phyloP scores from a whole-genome alignment of 352 stramenopile species.

The Pythium aphanidermatum region DNA sequence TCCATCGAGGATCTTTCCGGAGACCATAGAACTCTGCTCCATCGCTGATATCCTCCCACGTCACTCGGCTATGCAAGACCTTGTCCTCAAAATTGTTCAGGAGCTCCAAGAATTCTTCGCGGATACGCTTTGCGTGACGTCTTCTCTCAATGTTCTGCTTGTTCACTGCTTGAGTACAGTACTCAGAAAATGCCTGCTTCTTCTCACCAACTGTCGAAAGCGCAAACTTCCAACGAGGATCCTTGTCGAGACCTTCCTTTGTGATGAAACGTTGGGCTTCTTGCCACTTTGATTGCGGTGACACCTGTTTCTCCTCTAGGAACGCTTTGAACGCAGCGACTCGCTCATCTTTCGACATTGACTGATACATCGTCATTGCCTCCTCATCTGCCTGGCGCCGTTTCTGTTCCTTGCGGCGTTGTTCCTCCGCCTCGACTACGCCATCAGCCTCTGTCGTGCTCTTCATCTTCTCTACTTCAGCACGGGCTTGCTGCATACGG shows the following conservation, averaged over 20 bases:
- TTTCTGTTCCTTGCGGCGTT: conserved; percentile 34
- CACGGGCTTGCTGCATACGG: conserved; percentile 62
- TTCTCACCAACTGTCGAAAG: conserved; percentile 66
- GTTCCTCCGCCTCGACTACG: conserved; percentile 14
- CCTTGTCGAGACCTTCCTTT: conserved; percentile 51
- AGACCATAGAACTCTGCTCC: conserved; percentile 48
- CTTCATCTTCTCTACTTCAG: conserved; percentile 67
- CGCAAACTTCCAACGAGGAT: conserved; percentile 64
- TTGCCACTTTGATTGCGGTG: conserved; percentile 64
- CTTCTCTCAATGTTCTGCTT: conserved; percentile 59
- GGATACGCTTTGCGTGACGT: conserved; percentile 57
- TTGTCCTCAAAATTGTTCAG: conserved; percentile 40
- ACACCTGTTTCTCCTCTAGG: conserved; percentile 61
- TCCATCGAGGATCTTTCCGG: conserved; percentile 59
- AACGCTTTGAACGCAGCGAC: conserved; percentile 67
- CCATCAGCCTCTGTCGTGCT: conserved; percentile 17
- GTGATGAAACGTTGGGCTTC: conserved; percentile 53
- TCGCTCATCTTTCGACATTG: conserved; percentile 44
- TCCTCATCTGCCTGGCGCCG: conserved; percentile 40
- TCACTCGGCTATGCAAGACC: conserved; percentile 13
- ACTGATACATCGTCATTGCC: conserved; percentile 32
- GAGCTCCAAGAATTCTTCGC: conserved; percentile 75
- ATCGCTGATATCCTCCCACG: conserved; percentile 46
- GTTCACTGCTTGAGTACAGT: conserved; percentile 69
- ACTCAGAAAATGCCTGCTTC: conserved; percentile 82